Evolutionary conservation across 495 filamentous ascomycete species (phyloP).

Genomic region (Aspergillus saccharolyticus): DNA sequence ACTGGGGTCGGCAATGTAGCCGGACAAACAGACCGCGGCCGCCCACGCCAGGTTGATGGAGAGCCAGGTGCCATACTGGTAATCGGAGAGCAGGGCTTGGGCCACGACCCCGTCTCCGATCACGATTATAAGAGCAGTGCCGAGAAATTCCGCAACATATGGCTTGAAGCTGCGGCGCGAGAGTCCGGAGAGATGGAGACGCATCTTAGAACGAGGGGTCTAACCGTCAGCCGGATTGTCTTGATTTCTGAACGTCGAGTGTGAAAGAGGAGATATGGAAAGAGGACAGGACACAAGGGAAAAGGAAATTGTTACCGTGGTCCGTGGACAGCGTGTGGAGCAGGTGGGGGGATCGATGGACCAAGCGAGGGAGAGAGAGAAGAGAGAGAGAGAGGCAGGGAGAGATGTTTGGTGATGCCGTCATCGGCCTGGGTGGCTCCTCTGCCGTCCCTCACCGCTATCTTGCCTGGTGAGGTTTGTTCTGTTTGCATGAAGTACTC

Average conservation of each 20-base stretch:
- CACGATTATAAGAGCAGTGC: slow-evolving; percentile 31
- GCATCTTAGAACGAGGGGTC: slow-evolving; percentile 3
- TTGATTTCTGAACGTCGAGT: neutral
- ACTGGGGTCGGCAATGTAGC: slow-evolving; percentile 28
- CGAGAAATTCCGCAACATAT: slow-evolving; percentile 34
- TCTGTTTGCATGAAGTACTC: too few species aligned
- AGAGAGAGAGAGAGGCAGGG: too few species aligned
- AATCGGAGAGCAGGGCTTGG: slow-evolving; percentile 32
- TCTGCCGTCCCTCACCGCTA: too few species aligned
- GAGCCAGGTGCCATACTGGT: slow-evolving; percentile 35
- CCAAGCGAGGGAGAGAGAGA: too few species aligned
- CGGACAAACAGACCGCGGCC: slow-evolving; percentile 27
- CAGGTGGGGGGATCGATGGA: too few species aligned
- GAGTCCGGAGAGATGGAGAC: slow-evolving; percentile 7
- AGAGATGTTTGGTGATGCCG: too few species aligned
- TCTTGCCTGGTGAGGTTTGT: too few species aligned
- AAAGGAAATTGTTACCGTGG: neutral
- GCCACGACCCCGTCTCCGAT: slow-evolving; percentile 36
- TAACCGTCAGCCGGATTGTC: neutral
- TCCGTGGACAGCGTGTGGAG: too few species aligned
- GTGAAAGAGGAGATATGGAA: neutral
- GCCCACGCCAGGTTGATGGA: slow-evolving; percentile 38
- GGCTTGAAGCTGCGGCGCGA: slow-evolving; percentile 30
- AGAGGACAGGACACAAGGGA: neutral
- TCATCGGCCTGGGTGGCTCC: too few species aligned